Conservation (phyloP, 1,284 basidiomycete genomes). For the Sanghuangporus sanghuang region DNA sequence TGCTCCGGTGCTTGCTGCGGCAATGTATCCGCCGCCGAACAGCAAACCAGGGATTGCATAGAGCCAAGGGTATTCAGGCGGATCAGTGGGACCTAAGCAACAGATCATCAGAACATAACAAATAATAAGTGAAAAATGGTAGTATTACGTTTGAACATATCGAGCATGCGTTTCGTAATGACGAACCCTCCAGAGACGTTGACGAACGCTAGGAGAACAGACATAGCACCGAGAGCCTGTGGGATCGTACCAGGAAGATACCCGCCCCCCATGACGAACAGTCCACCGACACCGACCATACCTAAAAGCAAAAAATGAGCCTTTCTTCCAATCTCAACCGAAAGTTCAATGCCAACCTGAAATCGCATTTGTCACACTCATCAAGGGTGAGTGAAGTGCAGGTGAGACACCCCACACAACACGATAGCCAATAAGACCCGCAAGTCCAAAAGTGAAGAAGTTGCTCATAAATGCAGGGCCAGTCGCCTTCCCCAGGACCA, state of each 20-base stretch:
- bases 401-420: slow-evolving; percentile 86
- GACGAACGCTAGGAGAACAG: slow-evolving; percentile 77
- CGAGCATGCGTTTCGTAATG: slow-evolving; percentile 82
- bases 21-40: slow-evolving; percentile 76
- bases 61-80: slow-evolving; percentile 80
- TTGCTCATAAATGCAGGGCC: slow-evolving; percentile 79
- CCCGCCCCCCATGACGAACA: slow-evolving; percentile 86
- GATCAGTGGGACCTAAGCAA: slow-evolving; percentile 63
- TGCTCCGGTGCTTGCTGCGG: slow-evolving; percentile 76
- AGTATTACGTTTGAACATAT: slow-evolving; percentile 78
- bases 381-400: slow-evolving; percentile 76
- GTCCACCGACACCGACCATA: slow-evolving; percentile 78
- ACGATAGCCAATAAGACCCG: slow-evolving; percentile 78
- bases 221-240: slow-evolving; percentile 70
- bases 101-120: slow-evolving; percentile 5
- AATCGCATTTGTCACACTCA: slow-evolving; percentile 83
- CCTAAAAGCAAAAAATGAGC: slow-evolving; percentile 29
- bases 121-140: slow-evolving; percentile 1
- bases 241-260: slow-evolving; percentile 77
- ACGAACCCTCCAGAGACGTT: slow-evolving; percentile 84
- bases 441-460: slow-evolving; percentile 80
- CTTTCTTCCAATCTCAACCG: not conserved
- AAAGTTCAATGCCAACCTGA: slow-evolving; percentile 43
- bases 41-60: slow-evolving; percentile 73
- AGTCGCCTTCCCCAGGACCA: slow-evolving; percentile 74